Percentiles rank a stretch among this genome's conserved stretches.
phyloP scores from a whole-genome alignment of 2,329 filamentous ascomycete species.

The Esteya vermicola region DNA sequence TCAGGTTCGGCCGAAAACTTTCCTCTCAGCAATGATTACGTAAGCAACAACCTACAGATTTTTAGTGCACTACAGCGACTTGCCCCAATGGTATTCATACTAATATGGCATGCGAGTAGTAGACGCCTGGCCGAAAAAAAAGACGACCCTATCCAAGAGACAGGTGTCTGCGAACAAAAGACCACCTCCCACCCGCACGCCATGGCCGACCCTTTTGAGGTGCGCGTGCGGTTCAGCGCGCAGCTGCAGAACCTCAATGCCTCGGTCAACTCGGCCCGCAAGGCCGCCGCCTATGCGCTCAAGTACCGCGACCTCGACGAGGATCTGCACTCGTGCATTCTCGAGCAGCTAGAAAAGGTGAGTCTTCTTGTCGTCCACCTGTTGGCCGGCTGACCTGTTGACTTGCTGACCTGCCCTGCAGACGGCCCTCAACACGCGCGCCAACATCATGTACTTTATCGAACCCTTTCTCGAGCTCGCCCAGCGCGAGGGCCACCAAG shows the following conservation, averaged over 20 bases:
- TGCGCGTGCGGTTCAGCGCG: slow-evolving; percentile 89
- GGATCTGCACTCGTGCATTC: slow-evolving; percentile 90
- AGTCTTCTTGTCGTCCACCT: too few relatives aligned
- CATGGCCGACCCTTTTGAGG: slow-evolving; percentile 83
- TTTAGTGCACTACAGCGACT: too few relatives aligned
- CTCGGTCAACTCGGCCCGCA: slow-evolving; percentile 74
- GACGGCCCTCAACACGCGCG: slow-evolving; percentile 92
- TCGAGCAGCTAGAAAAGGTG: slow-evolving; percentile 85
- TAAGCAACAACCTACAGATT: too few relatives aligned
- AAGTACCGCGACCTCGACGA: slow-evolving; percentile 92
- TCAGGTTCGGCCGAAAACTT: too few relatives aligned
- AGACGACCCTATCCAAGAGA: not conserved
- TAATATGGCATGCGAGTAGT: too few relatives aligned
- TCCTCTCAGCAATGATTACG: too few relatives aligned
- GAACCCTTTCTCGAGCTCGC: slow-evolving; percentile 87
- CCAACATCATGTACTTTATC: slow-evolving; percentile 99
- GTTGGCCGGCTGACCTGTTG: too few relatives aligned
- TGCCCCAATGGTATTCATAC: too few relatives aligned
- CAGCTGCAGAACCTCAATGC: slow-evolving; percentile 86
- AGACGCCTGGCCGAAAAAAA: too few relatives aligned
- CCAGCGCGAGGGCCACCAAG: slow-evolving; percentile 56
- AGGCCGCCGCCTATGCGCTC: slow-evolving; percentile 87
- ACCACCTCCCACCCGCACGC: too few relatives aligned
- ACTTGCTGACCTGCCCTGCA: slow-evolving; percentile 18
- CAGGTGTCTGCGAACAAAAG: too few relatives aligned